Evolutionary conservation across 2,329 filamentous ascomycete genomes (phyloP), one percentile per base, ranked within the genome.

Genomic region (Hymenoscyphus linearis): DNA sequence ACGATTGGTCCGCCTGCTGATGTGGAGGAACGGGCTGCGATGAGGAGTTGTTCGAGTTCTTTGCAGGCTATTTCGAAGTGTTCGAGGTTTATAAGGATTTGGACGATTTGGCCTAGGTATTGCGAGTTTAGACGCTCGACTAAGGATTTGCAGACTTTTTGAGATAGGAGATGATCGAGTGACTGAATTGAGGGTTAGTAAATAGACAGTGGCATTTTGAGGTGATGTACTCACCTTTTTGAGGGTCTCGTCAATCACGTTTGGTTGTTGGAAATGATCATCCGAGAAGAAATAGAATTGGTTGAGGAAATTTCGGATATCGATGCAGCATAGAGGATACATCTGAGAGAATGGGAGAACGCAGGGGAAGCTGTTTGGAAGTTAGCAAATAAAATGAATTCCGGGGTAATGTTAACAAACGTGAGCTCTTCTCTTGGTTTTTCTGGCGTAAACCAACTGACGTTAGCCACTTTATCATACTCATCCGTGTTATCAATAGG

Each of bases 311-410:
- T 97, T 97, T 47, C 93, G 86, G 69, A 99, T 97, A 71, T 98
- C 92, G 73, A 98, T 98, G 78, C 95, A 99, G 76, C 95, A 97
- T 35, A 98, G 82, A 1, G 95, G 93, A 73, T 99, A 99, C 95
- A 99, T 99, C 70, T 98, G 93, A 13, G 93, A 97, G 74, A 99
- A 99, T 0, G 95, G 96, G 1, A 99, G 80, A n/a, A 97, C 91
- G 68, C 89, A 96, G 4, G 95, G 96, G 73, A 96, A 96, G 13
- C 90, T 93, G 64, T 26, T 14, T 27, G 13, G 40, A 13, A 14
- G 44, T 67, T 47, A 63, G 37, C 12, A 36, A 36, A 31, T 22
- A 40, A 25, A 2, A 53, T 64, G 35, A 37, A 27, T 18, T 31
- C 9, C 9, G 61, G 55, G 13, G 50, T 14, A 26, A 36, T 60